A percentile compares a stretch with the other conserved stretches of the same genome.
phyloP scores from a whole-genome alignment of 176 grass and related monocot genomes.

The Bonia amplexicaulis region DNA sequence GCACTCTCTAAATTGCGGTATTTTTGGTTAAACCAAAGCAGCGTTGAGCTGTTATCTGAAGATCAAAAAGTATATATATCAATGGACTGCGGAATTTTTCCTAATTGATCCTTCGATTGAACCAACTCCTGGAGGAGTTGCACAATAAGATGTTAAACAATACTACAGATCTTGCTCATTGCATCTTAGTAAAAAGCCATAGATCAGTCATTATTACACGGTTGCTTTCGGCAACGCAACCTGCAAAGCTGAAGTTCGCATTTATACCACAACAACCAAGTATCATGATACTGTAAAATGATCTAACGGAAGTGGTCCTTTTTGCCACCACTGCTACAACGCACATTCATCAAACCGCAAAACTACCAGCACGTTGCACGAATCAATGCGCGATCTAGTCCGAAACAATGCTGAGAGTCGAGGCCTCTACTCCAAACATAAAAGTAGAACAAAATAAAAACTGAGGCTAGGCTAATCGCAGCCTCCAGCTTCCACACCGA shows the following conservation, averaged over 20 bases:
- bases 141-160: not conserved
- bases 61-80: not conserved
- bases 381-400: conserved; percentile 1
- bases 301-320: not conserved
- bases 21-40: not conserved
- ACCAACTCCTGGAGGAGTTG: not conserved
- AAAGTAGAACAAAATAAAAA: not conserved
- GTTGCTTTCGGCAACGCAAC: not conserved
- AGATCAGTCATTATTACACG: not conserved
- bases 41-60: not conserved
- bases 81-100: not conserved
- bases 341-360: not conserved
- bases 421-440: not conserved
- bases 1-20: not conserved
- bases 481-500: not conserved
- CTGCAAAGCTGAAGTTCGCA: conserved; percentile 20
- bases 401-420: not conserved
- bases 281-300: conserved; percentile 12
- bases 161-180: conserved; percentile 21
- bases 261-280: conserved; percentile 8
- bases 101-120: not conserved
- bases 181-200: not conserved
- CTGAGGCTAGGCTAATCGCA: not conserved
- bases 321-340: conserved; percentile 12
- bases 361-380: not conserved